Evolutionary conservation across 2,329 filamentous ascomycete species (phyloP), one percentile per base, ranked within the genome.

Genomic region (Cryphonectria carpinicola): DNA sequence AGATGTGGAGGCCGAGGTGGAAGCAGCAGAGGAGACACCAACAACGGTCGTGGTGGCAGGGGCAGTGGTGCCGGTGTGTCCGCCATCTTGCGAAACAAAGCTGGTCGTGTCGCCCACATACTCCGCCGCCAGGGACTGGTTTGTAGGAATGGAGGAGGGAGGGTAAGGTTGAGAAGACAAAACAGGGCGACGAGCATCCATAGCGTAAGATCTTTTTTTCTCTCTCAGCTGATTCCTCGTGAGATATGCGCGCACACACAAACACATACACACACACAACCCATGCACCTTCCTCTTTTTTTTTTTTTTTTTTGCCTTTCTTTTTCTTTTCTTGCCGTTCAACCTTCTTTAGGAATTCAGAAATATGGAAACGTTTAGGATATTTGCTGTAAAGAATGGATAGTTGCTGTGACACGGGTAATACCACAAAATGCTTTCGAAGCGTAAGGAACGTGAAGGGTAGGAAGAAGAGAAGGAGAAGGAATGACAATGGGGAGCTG

Each of bases 161-260:
- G 84, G 85, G 76, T 84, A 86, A 75, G 83, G 82, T 77, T 88
- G 85, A 66, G 84, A 84, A 65, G 85, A 82, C 74, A 87, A 79
- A 73, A 87, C 81, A 58, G 85, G 83, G 73, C 83, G 81, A 74
- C 79, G 77, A 49, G 80, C 76, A 72, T 83, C 80, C 82, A 83
- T 83, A 71, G 75, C 77, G 52, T 61, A 49, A 54, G 64, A n/a
- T 49, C 22, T 49, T 49, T 22, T 46, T 19, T 46, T 22, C n/a
- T n/a, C 19, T 46, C 17, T 61, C 66, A 46, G 41, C 39, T 46
- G 28, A 81, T 79, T 32, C 25, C 25, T 49, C 28, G 28, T 58
- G 54, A 32, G 14, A 58, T 58, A 58, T 14, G 22, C 4, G 32
- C 32, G 4, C 32, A 3, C 46, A 49, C 1, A 19, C 14, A 28